Conservation (phyloP, 495 filamentous ascomycete genomes). For the Cercophora scortea region DNA sequence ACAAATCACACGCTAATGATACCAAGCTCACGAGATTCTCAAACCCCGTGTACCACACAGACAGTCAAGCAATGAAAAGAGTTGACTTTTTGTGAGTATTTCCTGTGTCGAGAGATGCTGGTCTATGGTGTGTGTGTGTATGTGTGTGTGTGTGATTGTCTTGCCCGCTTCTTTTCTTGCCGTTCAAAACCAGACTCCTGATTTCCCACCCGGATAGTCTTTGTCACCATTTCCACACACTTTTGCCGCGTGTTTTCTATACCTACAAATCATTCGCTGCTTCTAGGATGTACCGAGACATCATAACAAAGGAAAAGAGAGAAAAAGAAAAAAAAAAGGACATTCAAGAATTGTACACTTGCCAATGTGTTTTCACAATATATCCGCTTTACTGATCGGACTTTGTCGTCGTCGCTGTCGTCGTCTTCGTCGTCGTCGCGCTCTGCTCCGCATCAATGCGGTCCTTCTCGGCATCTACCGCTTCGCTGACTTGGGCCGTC, state of each 20-base stretch:
- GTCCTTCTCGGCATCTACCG: conserved; percentile 36
- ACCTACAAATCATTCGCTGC: conserved; percentile 3
- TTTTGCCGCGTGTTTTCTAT: not conserved
- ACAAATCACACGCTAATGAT: too few relatives aligned
- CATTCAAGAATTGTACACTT: not conserved
- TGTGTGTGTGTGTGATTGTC: not conserved
- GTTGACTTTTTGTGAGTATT: not conserved
- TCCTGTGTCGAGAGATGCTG: not conserved
- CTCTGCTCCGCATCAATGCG: conserved; percentile 10
- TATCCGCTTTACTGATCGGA: not conserved
- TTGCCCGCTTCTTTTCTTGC: not conserved
- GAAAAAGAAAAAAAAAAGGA: not conserved
- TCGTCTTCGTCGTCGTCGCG: conserved; percentile 14
- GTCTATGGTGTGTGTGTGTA: not conserved
- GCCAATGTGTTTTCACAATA: not conserved
- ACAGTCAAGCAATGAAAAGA: not conserved
- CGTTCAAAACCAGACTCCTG: not conserved
- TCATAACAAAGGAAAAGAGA: conserved; percentile 1
- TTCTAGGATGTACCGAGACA: conserved; percentile 2
- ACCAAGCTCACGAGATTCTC: too few relatives aligned
- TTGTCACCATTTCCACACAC: not conserved
- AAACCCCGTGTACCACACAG: too few relatives aligned
- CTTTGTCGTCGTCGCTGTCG: not conserved
- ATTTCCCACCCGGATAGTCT: not conserved
- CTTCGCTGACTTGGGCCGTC: conserved; percentile 34